Evolutionary conservation across 495 filamentous ascomycete genomes (phyloP), one percentile per base, ranked within the genome.

Genomic region (Tuber indicum): DNA sequence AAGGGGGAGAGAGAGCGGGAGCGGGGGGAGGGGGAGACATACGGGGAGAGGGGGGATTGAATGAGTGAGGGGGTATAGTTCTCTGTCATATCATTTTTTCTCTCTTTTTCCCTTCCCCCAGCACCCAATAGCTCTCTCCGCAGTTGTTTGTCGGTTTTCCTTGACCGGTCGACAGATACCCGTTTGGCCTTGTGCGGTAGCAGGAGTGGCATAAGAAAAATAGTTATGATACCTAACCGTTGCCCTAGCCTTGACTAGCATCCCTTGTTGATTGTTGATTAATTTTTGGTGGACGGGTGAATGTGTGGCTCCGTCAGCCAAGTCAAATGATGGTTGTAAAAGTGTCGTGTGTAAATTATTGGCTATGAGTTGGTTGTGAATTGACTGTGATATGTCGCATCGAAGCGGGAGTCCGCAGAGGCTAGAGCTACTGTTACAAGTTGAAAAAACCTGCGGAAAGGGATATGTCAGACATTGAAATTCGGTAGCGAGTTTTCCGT

Each of bases 281-380:
- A 12, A 58, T 26, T 26, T 58, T 14, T 66, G 58, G 10, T 36
- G 58, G 58, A 32, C 58, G 58, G 58, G n/a, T 62, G 52, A 32
- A 41, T 32, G 74, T 76, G 78, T 80, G 77, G 78, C 74, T 79
- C 71, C 74, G 52, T 80, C 26, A 80, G 76, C 73, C 26, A 75
- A 73, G 69, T 74, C 41, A 70, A 47, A 74, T 71, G n/a, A 70
- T 71, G 62, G 19, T 17, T 58, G 52, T 72, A 23, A 44, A 66
- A 36, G 36, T 66, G 36, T 36, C 26, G 58, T 66, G 58, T 32
- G n/a, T 66, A 46, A 14, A 12, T 17, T 14, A 32, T 26, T 66
- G 26, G n/a, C 16, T 26, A 58, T 49, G 47, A 23, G 21, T 49
- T 49, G 47, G 23, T 16, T 32, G 12, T 19, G 58, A 17, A 17